phyloP scores from a whole-genome alignment of 441 rosid species.

The Adansonia grandidieri region DNA sequence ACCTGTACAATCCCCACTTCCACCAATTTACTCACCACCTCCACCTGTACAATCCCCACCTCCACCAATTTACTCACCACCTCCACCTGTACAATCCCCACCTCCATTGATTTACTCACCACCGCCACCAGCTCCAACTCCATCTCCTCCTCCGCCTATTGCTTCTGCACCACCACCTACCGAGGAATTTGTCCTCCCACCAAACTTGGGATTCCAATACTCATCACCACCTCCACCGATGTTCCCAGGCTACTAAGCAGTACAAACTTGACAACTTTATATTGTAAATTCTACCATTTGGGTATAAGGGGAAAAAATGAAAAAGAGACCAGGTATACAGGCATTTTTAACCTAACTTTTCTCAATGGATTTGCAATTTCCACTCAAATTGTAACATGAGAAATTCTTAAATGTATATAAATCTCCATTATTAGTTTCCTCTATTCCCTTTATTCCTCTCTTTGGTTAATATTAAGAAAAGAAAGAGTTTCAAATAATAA shows the following conservation, averaged over 20 bases:
- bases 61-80: slow-evolving; percentile 5
- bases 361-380: slow-evolving; percentile 5
- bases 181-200: slow-evolving; percentile 41
- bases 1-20: slow-evolving; percentile 16
- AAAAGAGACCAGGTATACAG: background rate
- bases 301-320: slow-evolving; percentile 21
- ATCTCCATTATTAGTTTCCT: background rate
- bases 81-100: background rate
- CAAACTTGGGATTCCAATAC: slow-evolving; percentile 41
- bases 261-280: slow-evolving; percentile 24
- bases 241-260: slow-evolving; percentile 65
- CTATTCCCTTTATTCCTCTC: too few species aligned
- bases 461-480: background rate
- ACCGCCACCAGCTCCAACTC: slow-evolving; percentile 29
- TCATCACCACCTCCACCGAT: slow-evolving; percentile 65
- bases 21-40: slow-evolving; percentile 1
- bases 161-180: slow-evolving; percentile 22
- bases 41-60: slow-evolving; percentile 18
- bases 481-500: background rate
- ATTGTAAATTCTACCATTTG: slow-evolving; percentile 9
- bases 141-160: slow-evolving; percentile 33
- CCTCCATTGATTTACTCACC: too few species aligned
- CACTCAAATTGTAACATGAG: background rate
- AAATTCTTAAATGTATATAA: slow-evolving; percentile 22
- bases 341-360: slow-evolving; percentile 8